These are phyloP conservation scores for Termitomyces eurrhizus DNA, from an alignment of 768 basidiomycete species.

Conservation along the genomic window DNA sequence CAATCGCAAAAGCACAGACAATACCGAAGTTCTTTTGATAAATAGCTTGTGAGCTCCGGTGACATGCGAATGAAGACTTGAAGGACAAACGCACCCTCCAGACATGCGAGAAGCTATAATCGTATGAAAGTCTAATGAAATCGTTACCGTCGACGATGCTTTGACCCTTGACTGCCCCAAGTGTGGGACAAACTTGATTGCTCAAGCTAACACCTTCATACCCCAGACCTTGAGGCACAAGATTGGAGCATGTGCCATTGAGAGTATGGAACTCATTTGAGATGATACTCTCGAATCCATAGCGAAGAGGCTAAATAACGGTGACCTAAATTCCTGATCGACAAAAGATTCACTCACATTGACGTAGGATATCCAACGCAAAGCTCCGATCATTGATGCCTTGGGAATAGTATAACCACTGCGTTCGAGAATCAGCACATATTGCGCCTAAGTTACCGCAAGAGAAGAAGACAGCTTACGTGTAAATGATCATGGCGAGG, in stretches of 20 bases:
- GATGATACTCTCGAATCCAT: conserved; percentile 72
- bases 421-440: background rate
- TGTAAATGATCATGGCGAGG: conserved; percentile 52
- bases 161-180: conserved; percentile 62
- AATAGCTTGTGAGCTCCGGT: background rate
- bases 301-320: conserved; percentile 53
- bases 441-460: background rate
- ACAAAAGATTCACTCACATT: conserved; percentile 37
- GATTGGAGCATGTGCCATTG: conserved; percentile 52
- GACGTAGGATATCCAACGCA: conserved; percentile 64
- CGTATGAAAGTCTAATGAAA: conserved; percentile 49
- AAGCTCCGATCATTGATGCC: conserved; percentile 61
- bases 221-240: conserved; percentile 60
- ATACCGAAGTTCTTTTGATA: conserved; percentile 60
- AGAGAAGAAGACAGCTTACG: conserved; percentile 32
- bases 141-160: conserved; percentile 54
- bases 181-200: conserved; percentile 76
- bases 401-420: conserved; percentile 57
- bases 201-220: conserved; percentile 50
- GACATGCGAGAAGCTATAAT: conserved; percentile 34
- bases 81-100: conserved; percentile 37
- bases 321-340: background rate
- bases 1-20: conserved; percentile 57
- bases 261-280: conserved; percentile 79
- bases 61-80: background rate